Base-by-base conservation (phyloP, 345 rosid species). In the Barbarea vulgaris region DNA sequence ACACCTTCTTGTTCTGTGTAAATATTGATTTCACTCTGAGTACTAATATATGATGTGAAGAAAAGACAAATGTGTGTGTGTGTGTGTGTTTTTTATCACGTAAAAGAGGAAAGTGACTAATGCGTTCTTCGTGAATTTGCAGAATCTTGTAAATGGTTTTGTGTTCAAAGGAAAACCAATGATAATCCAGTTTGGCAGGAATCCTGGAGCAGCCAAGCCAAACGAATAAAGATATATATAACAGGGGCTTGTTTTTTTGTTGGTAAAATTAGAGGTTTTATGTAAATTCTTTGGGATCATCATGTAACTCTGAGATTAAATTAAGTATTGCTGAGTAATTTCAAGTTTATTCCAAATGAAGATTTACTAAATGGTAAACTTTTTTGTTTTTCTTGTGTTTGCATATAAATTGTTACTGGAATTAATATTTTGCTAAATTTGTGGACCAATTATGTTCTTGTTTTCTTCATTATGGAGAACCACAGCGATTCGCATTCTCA, bases 111-210 rank as follows among this genome's bases (percentile, higher is more conserved):
- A 15, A 34, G 33, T 22, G 24, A 63, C 39, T 46, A 42, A 47
- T 54, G 30, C 22, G 33, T 63, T 64, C 3, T 55, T 62, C 37
- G 34, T 71, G 63, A 7, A 11, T 69, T 77, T 83, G 81, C 96
- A 94, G 98, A 90, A 87, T 85, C 83, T 87, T 12, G 97, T 73
- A 56, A 94, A 94, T 76, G 97, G 96, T 2, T 92, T 82, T 62
- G 88, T 89, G 28, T 86, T 86, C 70, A 94, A 89, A 79, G 93
- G 85, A 30, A 94, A 95, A 72, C 99, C 97, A 15, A 86, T 95
- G 85, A 92, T 90, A 76, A 89, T 94, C 77, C 99, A 94, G 79
- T 94, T 94, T 68, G 92, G 97, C 3, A 77, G 92, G 74, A 89
- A 84, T 83, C 89, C 93, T 30, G 77, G 80, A 15, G 75, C 87